Evolutionary conservation across 2,329 filamentous ascomycete species (phyloP).

Genomic region (Colletotrichum sidae): DNA sequence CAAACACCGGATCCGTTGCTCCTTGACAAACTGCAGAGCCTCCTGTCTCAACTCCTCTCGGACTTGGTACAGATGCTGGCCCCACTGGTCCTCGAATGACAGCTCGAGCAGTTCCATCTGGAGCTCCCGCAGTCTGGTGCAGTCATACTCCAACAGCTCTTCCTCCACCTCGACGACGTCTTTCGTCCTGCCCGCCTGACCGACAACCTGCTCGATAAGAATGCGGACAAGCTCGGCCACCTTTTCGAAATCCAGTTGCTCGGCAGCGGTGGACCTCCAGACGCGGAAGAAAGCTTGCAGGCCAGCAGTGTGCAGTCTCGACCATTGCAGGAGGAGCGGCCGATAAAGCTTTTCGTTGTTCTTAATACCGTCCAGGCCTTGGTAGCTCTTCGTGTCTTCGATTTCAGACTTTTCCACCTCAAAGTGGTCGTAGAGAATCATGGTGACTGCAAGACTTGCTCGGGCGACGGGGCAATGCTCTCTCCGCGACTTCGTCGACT

Average conservation of each 20-base stretch:
- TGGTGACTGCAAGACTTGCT: conserved; percentile 87
- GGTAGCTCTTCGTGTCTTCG: conserved; percentile 81
- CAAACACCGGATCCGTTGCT: conserved; percentile 92
- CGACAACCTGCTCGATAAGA: conserved; percentile 88
- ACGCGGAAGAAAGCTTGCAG: conserved; percentile 89
- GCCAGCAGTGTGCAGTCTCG: conserved; percentile 85
- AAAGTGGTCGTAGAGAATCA: conserved; percentile 94
- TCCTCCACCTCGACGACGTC: conserved; percentile 91
- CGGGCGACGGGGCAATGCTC: conserved; percentile 89
- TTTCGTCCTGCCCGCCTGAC: conserved; percentile 82
- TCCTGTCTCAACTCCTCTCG: conserved; percentile 91
- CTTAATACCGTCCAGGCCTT: conserved; percentile 78
- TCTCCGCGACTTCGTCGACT: conserved; percentile 76
- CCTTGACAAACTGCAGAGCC: conserved; percentile 94
- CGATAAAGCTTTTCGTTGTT: conserved; percentile 89
- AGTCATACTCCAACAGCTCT: conserved; percentile 86
- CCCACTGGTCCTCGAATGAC: conserved; percentile 95
- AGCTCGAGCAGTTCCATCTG: conserved; percentile 95
- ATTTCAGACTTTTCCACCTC: conserved; percentile 87
- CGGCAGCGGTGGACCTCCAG: conserved; percentile 91
- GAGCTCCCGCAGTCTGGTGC: conserved; percentile 79
- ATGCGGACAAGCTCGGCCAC: conserved; percentile 92
- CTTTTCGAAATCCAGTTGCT: conserved; percentile 90
- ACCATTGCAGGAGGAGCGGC: conserved; percentile 93
- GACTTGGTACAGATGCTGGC: conserved; percentile 88